Evolutionary conservation across 2,329 filamentous ascomycete species (phyloP).

Genomic region (Diaporthe citri): DNA sequence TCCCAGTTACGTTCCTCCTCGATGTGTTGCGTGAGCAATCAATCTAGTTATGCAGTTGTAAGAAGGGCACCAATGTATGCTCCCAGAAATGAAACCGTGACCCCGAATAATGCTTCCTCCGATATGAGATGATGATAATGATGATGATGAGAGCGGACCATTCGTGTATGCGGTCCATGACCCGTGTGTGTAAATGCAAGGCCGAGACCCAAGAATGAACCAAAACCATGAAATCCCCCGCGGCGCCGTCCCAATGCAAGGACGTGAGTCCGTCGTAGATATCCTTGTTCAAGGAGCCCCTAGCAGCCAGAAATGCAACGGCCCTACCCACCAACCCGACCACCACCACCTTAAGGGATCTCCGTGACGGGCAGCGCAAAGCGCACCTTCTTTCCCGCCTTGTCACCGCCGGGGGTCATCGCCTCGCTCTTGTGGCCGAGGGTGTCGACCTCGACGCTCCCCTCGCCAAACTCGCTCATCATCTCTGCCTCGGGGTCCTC

Average conservation of each 20-base stretch:
- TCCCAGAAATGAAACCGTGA: constrained; percentile 9
- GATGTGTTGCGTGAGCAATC: constrained; percentile 37
- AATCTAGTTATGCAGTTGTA: constrained; percentile 29
- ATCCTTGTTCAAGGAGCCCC: background rate
- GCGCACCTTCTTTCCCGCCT: constrained; percentile 68
- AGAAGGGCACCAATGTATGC: background rate
- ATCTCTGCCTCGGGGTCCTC: constrained; percentile 69
- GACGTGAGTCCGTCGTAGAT: constrained; percentile 11
- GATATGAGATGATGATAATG: background rate
- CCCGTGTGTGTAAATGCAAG: constrained; percentile 11
- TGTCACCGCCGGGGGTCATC: constrained; percentile 54
- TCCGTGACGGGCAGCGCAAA: constrained; percentile 63
- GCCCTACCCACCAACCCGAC: background rate
- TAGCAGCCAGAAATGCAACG: background rate
- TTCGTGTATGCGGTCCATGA: background rate
- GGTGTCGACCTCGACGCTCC: constrained; percentile 47
- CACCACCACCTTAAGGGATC: constrained; percentile 32
- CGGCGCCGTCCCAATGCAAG: constrained; percentile 27
- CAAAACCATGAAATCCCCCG: background rate
- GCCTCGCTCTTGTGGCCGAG: constrained; percentile 45
- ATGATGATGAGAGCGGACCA: background rate
- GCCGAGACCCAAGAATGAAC: background rate
- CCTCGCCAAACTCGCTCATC: constrained; percentile 53
- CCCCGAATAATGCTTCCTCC: constrained; percentile 9
- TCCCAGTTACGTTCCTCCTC: background rate